Evolutionary conservation across 83 land plant genomes (phyloP).

Genomic region (Picea abies): DNA sequence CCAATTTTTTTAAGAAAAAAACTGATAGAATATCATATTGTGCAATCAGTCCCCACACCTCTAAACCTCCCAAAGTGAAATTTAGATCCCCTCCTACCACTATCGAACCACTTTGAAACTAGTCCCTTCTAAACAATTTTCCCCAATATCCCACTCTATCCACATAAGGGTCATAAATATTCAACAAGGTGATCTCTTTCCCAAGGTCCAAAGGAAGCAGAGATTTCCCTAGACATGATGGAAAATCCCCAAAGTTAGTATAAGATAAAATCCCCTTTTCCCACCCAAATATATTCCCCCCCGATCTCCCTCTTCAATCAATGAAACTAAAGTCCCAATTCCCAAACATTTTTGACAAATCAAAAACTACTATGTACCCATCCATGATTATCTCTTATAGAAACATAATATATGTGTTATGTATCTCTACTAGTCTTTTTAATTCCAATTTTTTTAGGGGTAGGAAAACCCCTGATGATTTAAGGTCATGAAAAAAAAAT

Average conservation of each 20-base stretch:
- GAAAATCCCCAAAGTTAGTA: too few species aligned
- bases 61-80: neutral
- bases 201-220: neutral
- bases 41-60: neutral
- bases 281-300: neutral
- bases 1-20: neutral
- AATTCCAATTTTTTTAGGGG: too few species aligned
- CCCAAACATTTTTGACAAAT: too few species aligned
- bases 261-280: neutral
- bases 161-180: neutral
- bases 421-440: too few species aligned
- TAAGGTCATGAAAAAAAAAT: too few species aligned
- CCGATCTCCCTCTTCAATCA: neutral
- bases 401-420: too few species aligned
- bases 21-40: neutral
- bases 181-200: neutral
- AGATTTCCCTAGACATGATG: neutral
- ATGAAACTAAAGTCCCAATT: too few species aligned
- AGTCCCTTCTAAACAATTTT: neutral
- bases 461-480: too few species aligned
- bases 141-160: neutral
- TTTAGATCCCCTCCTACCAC: neutral
- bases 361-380: too few species aligned
- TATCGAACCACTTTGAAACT: neutral
- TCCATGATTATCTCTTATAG: too few species aligned